Evolutionary conservation across 208 protist genomes (phyloP).

Genomic region (Leishmania major): DNA sequence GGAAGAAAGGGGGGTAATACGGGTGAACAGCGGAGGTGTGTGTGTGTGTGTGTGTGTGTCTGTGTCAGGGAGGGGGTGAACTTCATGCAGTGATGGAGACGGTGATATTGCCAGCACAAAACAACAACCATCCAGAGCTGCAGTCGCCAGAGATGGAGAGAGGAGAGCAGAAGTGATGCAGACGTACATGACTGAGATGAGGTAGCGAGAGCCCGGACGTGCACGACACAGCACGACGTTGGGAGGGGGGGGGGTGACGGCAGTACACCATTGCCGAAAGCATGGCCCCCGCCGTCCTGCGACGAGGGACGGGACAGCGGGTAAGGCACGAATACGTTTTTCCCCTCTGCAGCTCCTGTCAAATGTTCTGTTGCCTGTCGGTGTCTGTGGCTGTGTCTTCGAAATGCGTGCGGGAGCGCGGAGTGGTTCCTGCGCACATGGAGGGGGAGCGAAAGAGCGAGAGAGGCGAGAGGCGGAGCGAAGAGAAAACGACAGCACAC

Average conservation of each 20-base stretch:
- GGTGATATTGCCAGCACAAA: neutral
- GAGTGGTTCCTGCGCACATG: neutral
- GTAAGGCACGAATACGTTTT: neutral
- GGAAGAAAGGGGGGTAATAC: neutral
- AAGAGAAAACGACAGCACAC: neutral
- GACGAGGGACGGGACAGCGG: neutral
- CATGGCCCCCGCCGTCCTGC: neutral
- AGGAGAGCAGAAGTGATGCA: neutral
- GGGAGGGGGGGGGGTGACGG: neutral
- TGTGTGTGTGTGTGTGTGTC: neutral
- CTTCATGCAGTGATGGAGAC: neutral
- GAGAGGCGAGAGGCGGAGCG: neutral
- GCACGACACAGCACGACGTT: neutral
- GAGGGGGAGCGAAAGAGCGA: neutral
- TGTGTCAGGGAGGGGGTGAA: neutral
- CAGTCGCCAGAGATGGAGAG: neutral
- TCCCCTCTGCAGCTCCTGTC: neutral
- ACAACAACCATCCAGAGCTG: neutral
- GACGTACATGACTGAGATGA: neutral
- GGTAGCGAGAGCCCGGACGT: neutral
- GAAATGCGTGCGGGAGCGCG: too few species aligned
- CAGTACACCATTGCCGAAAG: neutral
- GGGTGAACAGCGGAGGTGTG: neutral
- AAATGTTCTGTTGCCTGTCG: neutral
- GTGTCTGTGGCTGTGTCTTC: too few species aligned